Conservation (phyloP, 169 alveolate species). For the Toxoplasma gondii region DNA sequence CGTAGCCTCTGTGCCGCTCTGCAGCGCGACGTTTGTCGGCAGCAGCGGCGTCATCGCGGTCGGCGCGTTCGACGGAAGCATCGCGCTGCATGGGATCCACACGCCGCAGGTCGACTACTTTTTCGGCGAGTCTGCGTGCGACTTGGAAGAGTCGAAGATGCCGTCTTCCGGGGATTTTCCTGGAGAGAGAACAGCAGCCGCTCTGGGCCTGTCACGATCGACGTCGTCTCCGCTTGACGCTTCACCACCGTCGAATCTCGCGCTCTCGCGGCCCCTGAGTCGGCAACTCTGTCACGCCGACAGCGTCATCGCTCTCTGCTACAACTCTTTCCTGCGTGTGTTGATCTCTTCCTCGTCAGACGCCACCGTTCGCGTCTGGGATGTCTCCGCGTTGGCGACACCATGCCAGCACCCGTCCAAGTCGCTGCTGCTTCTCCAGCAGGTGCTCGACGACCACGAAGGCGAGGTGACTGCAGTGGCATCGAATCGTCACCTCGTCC, state of each 20-base stretch:
- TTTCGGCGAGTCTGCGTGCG: constrained; percentile 20
- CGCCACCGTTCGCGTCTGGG: constrained; percentile 70
- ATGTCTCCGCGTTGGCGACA: constrained; percentile 3
- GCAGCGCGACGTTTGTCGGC: constrained; percentile 33
- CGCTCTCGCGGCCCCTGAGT: constrained; percentile 14
- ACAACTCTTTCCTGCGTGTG: background rate
- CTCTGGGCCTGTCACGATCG: background rate
- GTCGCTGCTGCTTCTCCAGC: constrained; percentile 38
- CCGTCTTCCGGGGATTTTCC: background rate
- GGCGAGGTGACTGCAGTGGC: constrained; percentile 64
- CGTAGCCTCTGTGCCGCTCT: background rate
- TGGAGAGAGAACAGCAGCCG: background rate
- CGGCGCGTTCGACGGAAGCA: constrained; percentile 52
- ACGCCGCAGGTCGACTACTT: constrained; percentile 42
- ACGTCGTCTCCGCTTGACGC: background rate
- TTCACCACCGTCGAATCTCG: background rate
- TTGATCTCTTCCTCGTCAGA: constrained; percentile 66
- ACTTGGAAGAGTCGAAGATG: constrained; percentile 24
- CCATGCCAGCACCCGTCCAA: background rate
- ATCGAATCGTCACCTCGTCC: constrained; percentile 43
- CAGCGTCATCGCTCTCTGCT: constrained; percentile 49
- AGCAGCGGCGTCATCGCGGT: constrained; percentile 51
- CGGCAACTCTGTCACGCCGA: constrained; percentile 63
- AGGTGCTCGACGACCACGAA: constrained; percentile 61
- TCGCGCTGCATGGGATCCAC: constrained; percentile 18